Evolutionary conservation across 2,329 filamentous ascomycete genomes (phyloP), one percentile per base, ranked within the genome.

Genomic region (Penicillium brevicompactum): DNA sequence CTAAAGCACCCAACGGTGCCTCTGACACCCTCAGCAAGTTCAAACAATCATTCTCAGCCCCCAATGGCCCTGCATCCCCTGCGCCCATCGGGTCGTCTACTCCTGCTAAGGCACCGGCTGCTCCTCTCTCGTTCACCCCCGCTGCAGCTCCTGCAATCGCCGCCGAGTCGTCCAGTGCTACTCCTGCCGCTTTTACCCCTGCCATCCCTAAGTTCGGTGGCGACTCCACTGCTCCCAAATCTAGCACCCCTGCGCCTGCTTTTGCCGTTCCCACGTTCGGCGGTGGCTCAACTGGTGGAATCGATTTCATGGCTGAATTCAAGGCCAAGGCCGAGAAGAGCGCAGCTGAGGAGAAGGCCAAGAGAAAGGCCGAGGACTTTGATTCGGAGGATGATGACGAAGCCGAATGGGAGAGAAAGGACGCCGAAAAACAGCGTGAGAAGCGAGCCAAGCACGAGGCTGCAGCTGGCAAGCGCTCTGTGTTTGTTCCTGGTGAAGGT

Each of bases 321-420:
- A 71, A 72, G 45, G 60, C 69, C 31, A 56, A 69, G 50, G 70
- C 78, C 5, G 72, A 74, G 18, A 70, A 75, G 48, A 67, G 69
- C 31, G 73, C 74, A 46, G 75, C 76, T 43, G 72, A 76, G 45
- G 77, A 76, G 44, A 78, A 76, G 53, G 74, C 71, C 51, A 79
- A 79, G 65, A 76, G 78, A 47, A 81, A 80, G 65, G 77, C 73
- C 3, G 78, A 80, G 48, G 78, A 81, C 21, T 81, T 78, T 56
- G 79, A 82, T 58, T 80, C 79, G 7, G 80, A 81, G 13, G 78
- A 81, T 51, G 79, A 82, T 41, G 77, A 81, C 42, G 76, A 79
- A 58, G 78, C 70, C 27, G 73, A 78, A 45, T 82, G 78, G 76
- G 76, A 80, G 53, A 74, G 75, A 51, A 70, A 71, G 53, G 71